Evolutionary conservation across 106 monocot genomes (phyloP), one percentile per base, ranked within the genome.

Genomic region (Vanilla planifolia): DNA sequence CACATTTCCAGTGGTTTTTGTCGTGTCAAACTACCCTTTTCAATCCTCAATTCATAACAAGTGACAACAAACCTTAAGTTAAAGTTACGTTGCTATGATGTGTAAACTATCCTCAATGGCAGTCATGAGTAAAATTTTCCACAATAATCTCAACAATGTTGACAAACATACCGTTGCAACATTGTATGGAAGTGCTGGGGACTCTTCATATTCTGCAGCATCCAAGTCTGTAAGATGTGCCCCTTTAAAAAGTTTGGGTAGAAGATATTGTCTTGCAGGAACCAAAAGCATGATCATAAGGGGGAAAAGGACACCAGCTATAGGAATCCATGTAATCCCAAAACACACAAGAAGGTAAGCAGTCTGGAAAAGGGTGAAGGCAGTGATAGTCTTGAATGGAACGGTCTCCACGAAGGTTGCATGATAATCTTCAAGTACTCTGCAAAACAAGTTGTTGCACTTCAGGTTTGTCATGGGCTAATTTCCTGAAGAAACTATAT

Each of bases 201-300:
- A 79, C 57, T 91, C 90, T 71, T 91, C 90, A 10, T 85, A 91
- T 47, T 91, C 90, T 0, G 90, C 90, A 8, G 90, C 90, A 57
- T 91, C 90, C 16, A 91, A 59, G n/a, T 91, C 90, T 24, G 85
- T 76, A 11, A 91, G 79, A 43, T 79, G 76, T 39, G 79, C 85
- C 26, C 82, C 90, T 74, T 91, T 91, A 71, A 91, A 91, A 42
- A 91, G 70, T 50, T 74, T 91, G 41, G 90, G 90, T 41, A 91
- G 78, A 35, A 82, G 24, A 55, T 91, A 91, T 42, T 91, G 90
- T 28, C 90, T 81, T 9, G 77, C 85, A 48, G 90, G 90, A 43
- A 91, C 82, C 35, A 91, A 42, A 39, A 91, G 85, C 90, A 91
- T 91, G 77, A 91, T 91, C 85, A 91, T 73, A 1, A 91, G 73